Evolutionary conservation across 164 flowering plant species (phyloP), one percentile per base, ranked within the genome.

Genomic region (Magnolia sinica): DNA sequence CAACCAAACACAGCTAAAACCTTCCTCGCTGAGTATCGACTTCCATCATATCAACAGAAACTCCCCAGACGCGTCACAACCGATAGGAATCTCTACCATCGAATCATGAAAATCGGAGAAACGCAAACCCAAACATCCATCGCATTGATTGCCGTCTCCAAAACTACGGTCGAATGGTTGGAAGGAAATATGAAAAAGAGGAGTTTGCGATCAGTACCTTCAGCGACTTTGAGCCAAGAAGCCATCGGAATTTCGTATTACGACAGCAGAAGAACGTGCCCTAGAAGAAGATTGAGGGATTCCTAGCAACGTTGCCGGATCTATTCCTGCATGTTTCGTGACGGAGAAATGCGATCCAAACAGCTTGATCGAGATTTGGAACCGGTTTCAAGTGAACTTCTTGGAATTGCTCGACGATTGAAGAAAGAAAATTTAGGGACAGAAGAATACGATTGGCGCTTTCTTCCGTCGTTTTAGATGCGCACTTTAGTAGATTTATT

Each of bases 201-300:
- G 14, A 70, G 22, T 3, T 37, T 37, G 51, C 70, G 69, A 83
- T 72, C 22, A 74, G 27, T 24, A 91, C 97, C 97, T 92, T 92
- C 97, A 8, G 97, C 97, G 67, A 87, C 95, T 86, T 89, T 91
- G 86, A 92, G 89, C 97, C 95, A 92, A 50, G 90, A 86, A 65
- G 90, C 88, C 97, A 92, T 92, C 68, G 81, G 24, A 37, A 14
- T 63, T 51, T 20, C 7, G 11, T 18, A 50, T 63, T 64, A 61
- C 55, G 20, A 74, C 80, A 68, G 76, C 3, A 14, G 16, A 49
- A 65, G 23, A 23, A 7, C 1, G 31, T 65, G 45, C 45, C 45
- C 45, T 37, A 37, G 45, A 37, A 37, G 45, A 37, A 37, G 45
- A 37, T 5, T 37, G 45, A 37, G 45, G 45, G 45, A 37, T 37